phyloP scores from a whole-genome alignment of 2,329 filamentous ascomycete species.

The Pseudogymnoascus sp. region DNA sequence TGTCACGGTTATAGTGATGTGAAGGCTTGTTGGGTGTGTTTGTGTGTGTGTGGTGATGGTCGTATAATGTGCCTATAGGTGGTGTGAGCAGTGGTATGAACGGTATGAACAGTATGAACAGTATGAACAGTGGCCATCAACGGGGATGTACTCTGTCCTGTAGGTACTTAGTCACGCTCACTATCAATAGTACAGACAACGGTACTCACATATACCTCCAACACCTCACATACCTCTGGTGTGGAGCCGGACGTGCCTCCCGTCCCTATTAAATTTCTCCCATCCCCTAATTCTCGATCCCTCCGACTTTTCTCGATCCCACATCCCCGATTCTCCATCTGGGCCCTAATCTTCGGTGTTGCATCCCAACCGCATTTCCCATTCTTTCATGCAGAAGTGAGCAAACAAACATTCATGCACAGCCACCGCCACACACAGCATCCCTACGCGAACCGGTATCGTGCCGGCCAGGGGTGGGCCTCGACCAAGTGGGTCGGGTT shows the following conservation, averaged over 20 bases:
- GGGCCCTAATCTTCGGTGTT: neutral
- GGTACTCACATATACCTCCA: too few relatives aligned
- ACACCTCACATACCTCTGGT: too few relatives aligned
- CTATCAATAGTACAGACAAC: too few relatives aligned
- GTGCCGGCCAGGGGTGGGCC: neutral
- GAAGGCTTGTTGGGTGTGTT: too few relatives aligned
- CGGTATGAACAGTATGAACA: too few relatives aligned
- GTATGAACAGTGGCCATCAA: too few relatives aligned
- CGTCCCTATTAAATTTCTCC: neutral
- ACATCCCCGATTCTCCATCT: neutral
- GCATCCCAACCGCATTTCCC: neutral
- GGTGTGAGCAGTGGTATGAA: too few relatives aligned
- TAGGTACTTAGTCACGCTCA: too few relatives aligned
- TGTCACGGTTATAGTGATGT: neutral
- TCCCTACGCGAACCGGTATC: neutral
- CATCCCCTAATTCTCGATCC: neutral
- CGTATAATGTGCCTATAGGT: too few relatives aligned
- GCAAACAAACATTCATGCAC: neutral
- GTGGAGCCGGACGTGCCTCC: neutral
- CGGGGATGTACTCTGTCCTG: too few relatives aligned
- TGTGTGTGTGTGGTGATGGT: too few relatives aligned
- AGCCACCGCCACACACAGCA: neutral
- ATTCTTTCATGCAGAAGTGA: neutral
- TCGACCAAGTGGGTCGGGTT: neutral
- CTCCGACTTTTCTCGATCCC: neutral